Percentiles rank a stretch among this genome's conserved stretches.
These are phyloP conservation scores for Plectosphaerella sp. DNA, from an alignment of 2,329 filamentous ascomycete species.

Conservation along the genomic window DNA sequence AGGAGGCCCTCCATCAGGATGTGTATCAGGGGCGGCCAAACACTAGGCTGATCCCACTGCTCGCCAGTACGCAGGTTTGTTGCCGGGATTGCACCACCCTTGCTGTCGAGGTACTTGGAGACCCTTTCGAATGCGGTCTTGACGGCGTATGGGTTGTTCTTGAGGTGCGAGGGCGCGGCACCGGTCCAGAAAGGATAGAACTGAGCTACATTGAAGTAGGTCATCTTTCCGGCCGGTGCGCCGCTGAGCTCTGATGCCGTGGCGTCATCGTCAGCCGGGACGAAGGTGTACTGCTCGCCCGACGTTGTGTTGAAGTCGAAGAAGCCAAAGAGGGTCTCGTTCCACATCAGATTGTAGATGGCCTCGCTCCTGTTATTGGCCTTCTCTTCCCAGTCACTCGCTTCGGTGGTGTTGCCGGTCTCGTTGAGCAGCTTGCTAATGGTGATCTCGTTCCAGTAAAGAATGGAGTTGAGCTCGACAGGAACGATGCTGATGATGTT, in stretches of 20 bases:
- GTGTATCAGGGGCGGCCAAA: slow-evolving; percentile 66
- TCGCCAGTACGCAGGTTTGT: slow-evolving; percentile 58
- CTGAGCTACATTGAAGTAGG: slow-evolving; percentile 54
- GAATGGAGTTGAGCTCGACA: slow-evolving; percentile 64
- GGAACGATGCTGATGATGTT: slow-evolving; percentile 56
- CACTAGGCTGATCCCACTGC: slow-evolving; percentile 68
- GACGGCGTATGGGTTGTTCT: slow-evolving; percentile 54
- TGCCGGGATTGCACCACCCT: slow-evolving; percentile 54
- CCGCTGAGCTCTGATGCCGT: slow-evolving; percentile 32
- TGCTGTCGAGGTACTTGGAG: slow-evolving; percentile 42
- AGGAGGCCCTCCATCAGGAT: slow-evolving; percentile 58
- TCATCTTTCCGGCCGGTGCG: slow-evolving; percentile 50
- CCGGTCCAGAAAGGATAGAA: slow-evolving; percentile 69
- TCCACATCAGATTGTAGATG: slow-evolving; percentile 63
- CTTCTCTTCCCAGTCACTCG: slow-evolving; percentile 41
- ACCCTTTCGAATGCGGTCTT: slow-evolving; percentile 50
- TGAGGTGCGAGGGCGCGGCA: slow-evolving; percentile 53
- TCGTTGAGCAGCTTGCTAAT: slow-evolving; percentile 51
- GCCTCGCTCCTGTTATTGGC: slow-evolving; percentile 53
- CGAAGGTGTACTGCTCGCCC: slow-evolving; percentile 48
- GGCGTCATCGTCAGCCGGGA: slow-evolving; percentile 42
- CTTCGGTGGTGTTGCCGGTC: slow-evolving; percentile 45
- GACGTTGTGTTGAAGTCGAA: slow-evolving; percentile 68
- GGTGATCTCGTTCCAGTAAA: slow-evolving; percentile 60
- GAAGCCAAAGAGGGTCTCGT: slow-evolving; percentile 56